Base-by-base conservation (phyloP, 768 basidiomycete species). In the Pleurotus platypus region DNA sequence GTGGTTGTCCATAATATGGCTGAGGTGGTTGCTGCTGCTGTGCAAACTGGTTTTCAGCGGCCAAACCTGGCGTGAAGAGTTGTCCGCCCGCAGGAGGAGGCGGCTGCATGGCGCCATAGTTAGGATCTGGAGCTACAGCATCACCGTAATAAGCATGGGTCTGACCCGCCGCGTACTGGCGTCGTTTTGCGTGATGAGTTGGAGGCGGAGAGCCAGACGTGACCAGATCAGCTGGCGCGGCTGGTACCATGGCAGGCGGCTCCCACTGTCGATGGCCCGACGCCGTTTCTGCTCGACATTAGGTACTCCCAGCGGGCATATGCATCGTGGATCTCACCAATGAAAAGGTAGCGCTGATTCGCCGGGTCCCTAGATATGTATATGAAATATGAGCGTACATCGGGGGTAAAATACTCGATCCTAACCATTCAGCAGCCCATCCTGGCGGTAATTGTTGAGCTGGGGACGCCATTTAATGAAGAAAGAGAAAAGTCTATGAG, bases 111-210 rank as follows among this genome's bases (percentile, higher is more conserved):
- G 68, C 15, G 67, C 69, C 71, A 61, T 81, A 81, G 26, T 68
- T 64, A 9, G 83, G 78, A 49, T 83, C 83, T 37, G 71, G 62
- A 2, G 73, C 74, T 24, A 78, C 77, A 11, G 71, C 69, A 9
- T 73, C 67, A 37, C 85, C 83, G 62, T 92, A 92, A 69, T 94
- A 94, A 2, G 83, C 92, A 66, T 94, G 92, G 1, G 93, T 93
- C 72, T 97, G 94, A 9, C 92, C 94, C 3, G 92, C 86, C 49
- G 95, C 95, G 69, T 98, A 98, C 70, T 96, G 94, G 46, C 95
- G 87, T 63, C 92, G 88, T 72, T 92, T 89, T 54, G 75, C 56
- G 61, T 81, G 77, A 26, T 72, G 68, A 40, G 79, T 70, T 13
- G 76, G 77, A 27, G 82, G 77, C 18, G 74, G 70, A 2, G 79